Base-by-base conservation (phyloP, 169 alveolate species). In the Cyclospora cayetanensis region DNA sequence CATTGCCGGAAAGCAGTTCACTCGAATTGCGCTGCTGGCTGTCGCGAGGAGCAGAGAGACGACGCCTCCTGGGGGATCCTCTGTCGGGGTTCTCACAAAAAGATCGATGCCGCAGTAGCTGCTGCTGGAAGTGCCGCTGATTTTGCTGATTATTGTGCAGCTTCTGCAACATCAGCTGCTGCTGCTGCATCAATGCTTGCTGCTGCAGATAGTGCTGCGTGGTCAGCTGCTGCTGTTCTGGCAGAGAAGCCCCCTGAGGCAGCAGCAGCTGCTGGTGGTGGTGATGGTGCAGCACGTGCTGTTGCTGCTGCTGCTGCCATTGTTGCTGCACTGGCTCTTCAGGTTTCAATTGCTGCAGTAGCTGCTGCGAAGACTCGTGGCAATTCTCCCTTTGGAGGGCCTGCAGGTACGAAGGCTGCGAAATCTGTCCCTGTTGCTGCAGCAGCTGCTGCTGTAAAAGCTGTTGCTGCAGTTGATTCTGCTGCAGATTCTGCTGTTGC, bases 231-330 rank as follows among this genome's bases (percentile, higher is more conserved):
- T 74, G 66, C 2, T 74, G 85, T 42, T 35, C 60, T 20, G 18
- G 25, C 65, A 41, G 85, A 52, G 22, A 41, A 46, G 43, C 29
- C 12, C 53, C 85, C 27, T 42, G 41, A 39, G 43, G 65, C 66
- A 27, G 85, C 66, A 41, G 85, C 20, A n/a, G 29, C 60, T 74
- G 85, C 41, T 74, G 85, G 42, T 41, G 85, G 41, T 41, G 85
- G 31, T 74, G 85, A 1, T 20, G 65, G 12, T 42, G 85, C 65
- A 41, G 50, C 85, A 74, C 27, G 18, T 74, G 63, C n/a, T 74
- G 85, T 41, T 74, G 85, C 1, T 74, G 41, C 5, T 74, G 85
- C 5, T 74, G 85, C 50, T 74, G 85, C 85, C 63, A 1, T 25
- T 74, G 85, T 34, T 42, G 31, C 20, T 74, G 7, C 31, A 41